A percentile compares a stretch with the other conserved stretches of the same genome.
These are phyloP conservation scores for Zelopaecilomyces penicillatus DNA, from an alignment of 2,329 filamentous ascomycete species.

Conservation along the genomic window DNA sequence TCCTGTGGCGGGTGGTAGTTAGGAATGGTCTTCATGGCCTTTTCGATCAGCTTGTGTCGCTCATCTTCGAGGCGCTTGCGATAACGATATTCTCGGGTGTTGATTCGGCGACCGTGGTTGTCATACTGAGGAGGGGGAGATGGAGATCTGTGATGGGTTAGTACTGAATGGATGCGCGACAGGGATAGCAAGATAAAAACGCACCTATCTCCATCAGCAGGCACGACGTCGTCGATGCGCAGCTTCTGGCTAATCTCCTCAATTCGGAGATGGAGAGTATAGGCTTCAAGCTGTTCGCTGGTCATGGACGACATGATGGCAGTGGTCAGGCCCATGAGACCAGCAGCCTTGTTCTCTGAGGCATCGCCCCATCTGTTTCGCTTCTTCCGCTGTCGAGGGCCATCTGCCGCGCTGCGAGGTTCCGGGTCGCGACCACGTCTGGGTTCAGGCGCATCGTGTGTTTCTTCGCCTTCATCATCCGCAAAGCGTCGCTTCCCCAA, in stretches of 20 bases:
- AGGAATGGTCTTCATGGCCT: slow-evolving; percentile 98
- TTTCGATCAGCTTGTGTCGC: slow-evolving; percentile 96
- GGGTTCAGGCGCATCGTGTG: slow-evolving; percentile 36
- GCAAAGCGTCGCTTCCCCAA: slow-evolving; percentile 74
- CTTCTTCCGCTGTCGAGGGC: slow-evolving; percentile 87
- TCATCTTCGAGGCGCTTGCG: slow-evolving; percentile 97
- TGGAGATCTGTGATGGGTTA: slow-evolving; percentile 59
- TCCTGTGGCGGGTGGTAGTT: slow-evolving; percentile 99
- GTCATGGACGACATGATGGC: slow-evolving; percentile 98
- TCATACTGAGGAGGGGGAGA: slow-evolving; percentile 96
- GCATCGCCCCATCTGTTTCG: slow-evolving; percentile 97
- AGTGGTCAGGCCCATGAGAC: slow-evolving; percentile 93
- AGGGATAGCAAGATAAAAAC: slow-evolving; percentile 22
- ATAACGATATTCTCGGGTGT: slow-evolving; percentile 97
- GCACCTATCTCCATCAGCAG: slow-evolving; percentile 89
- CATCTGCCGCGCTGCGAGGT: slow-evolving; percentile 62
- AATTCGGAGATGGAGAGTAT: slow-evolving; percentile 91
- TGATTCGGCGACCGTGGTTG: slow-evolving; percentile 98
- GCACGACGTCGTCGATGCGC: slow-evolving; percentile 97
- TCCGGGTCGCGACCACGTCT: slow-evolving; percentile 94
- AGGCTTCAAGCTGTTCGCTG: slow-evolving; percentile 94
- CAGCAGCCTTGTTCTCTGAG: slow-evolving; percentile 95
- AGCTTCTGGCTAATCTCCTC: slow-evolving; percentile 99
- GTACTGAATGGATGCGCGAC: slow-evolving; percentile 1
- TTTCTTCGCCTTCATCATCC: slow-evolving; percentile 26